Percentiles rank a stretch among this genome's conserved stretches.
Conservation (phyloP, 2,329 filamentous ascomycete species). For the Talaromyces verruculosus region DNA sequence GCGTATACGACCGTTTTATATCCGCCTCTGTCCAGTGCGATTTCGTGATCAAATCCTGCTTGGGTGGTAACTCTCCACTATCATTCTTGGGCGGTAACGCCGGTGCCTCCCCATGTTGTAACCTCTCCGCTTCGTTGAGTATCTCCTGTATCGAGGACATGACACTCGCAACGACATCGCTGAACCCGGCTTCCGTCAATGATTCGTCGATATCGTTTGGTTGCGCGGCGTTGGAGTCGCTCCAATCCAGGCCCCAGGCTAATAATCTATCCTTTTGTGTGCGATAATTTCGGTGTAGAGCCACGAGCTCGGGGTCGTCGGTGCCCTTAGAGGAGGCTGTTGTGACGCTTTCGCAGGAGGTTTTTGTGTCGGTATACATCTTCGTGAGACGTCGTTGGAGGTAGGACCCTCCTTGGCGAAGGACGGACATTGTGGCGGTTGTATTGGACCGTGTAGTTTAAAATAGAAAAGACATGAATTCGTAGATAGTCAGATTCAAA, state of each 20-base stretch:
- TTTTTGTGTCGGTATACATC: slow-evolving; percentile 65
- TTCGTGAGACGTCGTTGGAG: slow-evolving; percentile 56
- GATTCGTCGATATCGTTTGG: slow-evolving; percentile 64
- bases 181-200: slow-evolving; percentile 61
- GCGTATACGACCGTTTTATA: slow-evolving; percentile 56
- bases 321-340: slow-evolving; percentile 50
- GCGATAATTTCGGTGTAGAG: slow-evolving; percentile 59
- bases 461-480: background rate
- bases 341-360: slow-evolving; percentile 57
- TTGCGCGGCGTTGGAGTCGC: slow-evolving; percentile 57
- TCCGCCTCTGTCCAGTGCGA: slow-evolving; percentile 51
- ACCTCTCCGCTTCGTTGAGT: slow-evolving; percentile 60
- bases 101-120: slow-evolving; percentile 51
- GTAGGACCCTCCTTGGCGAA: slow-evolving; percentile 46
- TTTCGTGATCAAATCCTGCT: slow-evolving; percentile 26
- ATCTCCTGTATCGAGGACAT: slow-evolving; percentile 64
- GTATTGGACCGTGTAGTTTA: background rate
- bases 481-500: background rate
- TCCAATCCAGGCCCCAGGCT: slow-evolving; percentile 67
- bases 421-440: slow-evolving; percentile 46
- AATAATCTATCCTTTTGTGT: slow-evolving; percentile 64
- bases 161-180: slow-evolving; percentile 63
- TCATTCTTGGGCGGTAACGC: slow-evolving; percentile 39
- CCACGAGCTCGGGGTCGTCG: slow-evolving; percentile 54
- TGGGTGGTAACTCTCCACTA: slow-evolving; percentile 32